These are phyloP conservation scores for Epichloe aotearoae DNA, from an alignment of 2,329 filamentous ascomycete genomes.

Conservation along the genomic window DNA sequence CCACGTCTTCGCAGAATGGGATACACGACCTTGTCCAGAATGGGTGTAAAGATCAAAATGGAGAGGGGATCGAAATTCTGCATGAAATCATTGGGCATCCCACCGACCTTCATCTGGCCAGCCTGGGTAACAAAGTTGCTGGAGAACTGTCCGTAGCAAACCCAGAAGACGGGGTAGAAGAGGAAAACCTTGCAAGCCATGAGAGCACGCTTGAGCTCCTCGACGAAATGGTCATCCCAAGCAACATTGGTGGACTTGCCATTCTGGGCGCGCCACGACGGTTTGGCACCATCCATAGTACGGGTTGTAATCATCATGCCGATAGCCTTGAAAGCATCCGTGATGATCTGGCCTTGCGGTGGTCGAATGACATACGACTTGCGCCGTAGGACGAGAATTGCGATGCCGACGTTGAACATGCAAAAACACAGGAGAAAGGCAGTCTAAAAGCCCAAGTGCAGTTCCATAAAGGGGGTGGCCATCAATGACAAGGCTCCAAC, in stretches of 20 bases:
- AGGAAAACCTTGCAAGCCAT: conserved; percentile 61
- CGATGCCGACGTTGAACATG: conserved; percentile 49
- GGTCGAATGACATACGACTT: conserved; percentile 38
- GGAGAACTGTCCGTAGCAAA: conserved; percentile 55
- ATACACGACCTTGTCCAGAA: conserved; percentile 49
- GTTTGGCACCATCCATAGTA: conserved; percentile 50
- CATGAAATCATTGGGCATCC: conserved; percentile 58
- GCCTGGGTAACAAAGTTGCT: conserved; percentile 54
- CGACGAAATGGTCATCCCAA: conserved; percentile 60
- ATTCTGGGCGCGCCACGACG: conserved; percentile 45
- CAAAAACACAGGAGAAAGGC: conserved; percentile 45
- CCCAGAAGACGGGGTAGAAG: conserved; percentile 54
- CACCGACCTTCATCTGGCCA: conserved; percentile 42
- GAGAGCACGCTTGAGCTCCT: conserved; percentile 52
- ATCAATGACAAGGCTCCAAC: conserved; percentile 56
- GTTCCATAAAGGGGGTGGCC: conserved; percentile 57
- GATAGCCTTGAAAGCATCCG: conserved; percentile 44
- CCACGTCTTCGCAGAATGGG: conserved; percentile 42
- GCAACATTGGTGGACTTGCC: conserved; percentile 28
- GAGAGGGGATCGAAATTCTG: conserved; percentile 55
- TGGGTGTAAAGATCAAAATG: conserved; percentile 52
- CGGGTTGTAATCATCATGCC: conserved; percentile 25
- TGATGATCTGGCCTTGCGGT: conserved; percentile 49
- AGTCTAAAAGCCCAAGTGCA: conserved; percentile 53
- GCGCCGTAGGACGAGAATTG: conserved; percentile 33